Conservation (phyloP, 2,329 filamentous ascomycete genomes). For the Cladophialophora immunda region DNA sequence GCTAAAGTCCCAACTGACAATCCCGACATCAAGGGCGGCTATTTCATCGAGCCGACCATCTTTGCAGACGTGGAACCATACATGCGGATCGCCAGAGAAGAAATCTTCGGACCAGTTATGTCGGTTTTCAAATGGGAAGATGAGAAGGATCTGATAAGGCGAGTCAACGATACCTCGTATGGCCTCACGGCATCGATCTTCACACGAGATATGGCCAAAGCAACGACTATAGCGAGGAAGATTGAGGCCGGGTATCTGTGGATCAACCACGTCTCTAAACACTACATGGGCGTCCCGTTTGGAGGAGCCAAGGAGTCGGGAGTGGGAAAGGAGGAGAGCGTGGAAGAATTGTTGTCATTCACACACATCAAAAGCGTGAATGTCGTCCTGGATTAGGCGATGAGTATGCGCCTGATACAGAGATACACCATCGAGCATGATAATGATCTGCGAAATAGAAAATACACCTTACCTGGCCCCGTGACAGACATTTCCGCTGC, state of each 20-base stretch:
- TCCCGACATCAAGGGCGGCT: conserved; percentile 19
- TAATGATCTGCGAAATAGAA: too few species aligned
- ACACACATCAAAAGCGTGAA: conserved; percentile 9
- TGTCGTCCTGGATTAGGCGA: neutral
- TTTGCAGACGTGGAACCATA: conserved; percentile 26
- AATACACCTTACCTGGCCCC: too few species aligned
- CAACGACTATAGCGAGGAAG: neutral
- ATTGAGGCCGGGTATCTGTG: conserved; percentile 18
- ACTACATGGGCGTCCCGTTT: conserved; percentile 26
- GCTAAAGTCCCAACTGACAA: conserved; percentile 6
- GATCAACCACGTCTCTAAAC: conserved; percentile 20
- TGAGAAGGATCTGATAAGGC: conserved; percentile 6
- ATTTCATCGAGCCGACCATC: conserved; percentile 4
- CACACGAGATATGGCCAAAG: conserved; percentile 7
- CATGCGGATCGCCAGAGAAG: conserved; percentile 30
- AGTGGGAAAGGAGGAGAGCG: conserved; percentile 22
- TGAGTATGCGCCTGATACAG: too few species aligned
- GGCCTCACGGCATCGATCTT: conserved; percentile 15
- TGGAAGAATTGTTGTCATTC: conserved; percentile 12
- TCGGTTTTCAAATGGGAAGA: conserved; percentile 19
- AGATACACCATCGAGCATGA: too few species aligned
- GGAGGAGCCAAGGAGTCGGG: conserved; percentile 30
- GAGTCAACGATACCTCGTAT: conserved; percentile 10
- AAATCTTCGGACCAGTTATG: conserved; percentile 33
- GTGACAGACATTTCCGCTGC: too few species aligned